phyloP scores from a whole-genome alignment of 2,329 filamentous ascomycete genomes.

The Phyllachora maydis region DNA sequence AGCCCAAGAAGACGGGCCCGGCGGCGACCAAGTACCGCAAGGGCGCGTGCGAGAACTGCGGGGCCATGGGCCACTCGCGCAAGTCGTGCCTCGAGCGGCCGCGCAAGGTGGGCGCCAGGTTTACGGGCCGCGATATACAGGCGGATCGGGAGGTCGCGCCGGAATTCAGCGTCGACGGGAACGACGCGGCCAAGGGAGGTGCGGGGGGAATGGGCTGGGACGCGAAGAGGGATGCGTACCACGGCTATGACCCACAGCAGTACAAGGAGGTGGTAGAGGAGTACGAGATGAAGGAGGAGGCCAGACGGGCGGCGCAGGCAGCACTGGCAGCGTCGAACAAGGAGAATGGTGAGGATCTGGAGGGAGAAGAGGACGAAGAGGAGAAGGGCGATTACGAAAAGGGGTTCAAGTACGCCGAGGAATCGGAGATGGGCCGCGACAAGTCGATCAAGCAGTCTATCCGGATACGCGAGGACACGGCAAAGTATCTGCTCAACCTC shows the following conservation, averaged over 20 bases:
- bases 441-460: slow-evolving; percentile 83
- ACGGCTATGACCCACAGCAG: slow-evolving; percentile 83
- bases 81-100: slow-evolving; percentile 86
- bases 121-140: slow-evolving; percentile 83
- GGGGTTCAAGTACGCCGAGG: slow-evolving; percentile 74
- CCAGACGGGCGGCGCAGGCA: slow-evolving; percentile 31
- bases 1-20: slow-evolving; percentile 64
- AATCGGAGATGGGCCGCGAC: slow-evolving; percentile 89
- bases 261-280: slow-evolving; percentile 78
- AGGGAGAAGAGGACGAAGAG: slow-evolving; percentile 29
- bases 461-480: slow-evolving; percentile 85
- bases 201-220: slow-evolving; percentile 96
- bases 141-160: slow-evolving; percentile 78
- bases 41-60: slow-evolving; percentile 96
- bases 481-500: slow-evolving; percentile 87
- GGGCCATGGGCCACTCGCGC: slow-evolving; percentile 86
- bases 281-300: slow-evolving; percentile 66
- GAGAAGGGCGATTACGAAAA: slow-evolving; percentile 31
- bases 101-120: slow-evolving; percentile 74
- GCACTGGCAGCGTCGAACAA: slow-evolving; percentile 27
- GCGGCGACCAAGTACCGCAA: slow-evolving; percentile 95
- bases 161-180: too few species aligned
- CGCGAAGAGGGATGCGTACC: slow-evolving; percentile 94
- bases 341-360: slow-evolving; percentile 23
- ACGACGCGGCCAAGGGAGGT: too few species aligned